Percentiles rank a stretch among this genome's conserved stretches.
Evolutionary conservation across 129 eudicot genomes (phyloP).

Genomic region (Arctium lappa): DNA sequence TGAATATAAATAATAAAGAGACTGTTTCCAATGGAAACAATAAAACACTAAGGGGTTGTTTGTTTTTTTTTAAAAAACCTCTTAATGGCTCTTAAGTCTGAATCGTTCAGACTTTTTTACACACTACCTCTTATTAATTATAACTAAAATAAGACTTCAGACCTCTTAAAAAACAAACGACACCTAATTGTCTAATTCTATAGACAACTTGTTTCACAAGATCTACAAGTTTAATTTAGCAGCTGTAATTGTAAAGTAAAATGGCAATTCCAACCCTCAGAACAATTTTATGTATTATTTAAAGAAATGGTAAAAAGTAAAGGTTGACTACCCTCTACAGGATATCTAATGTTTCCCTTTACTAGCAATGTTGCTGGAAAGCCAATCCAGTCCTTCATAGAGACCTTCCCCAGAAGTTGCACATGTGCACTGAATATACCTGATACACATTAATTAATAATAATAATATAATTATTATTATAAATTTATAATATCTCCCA

Average conservation of each 20-base stretch:
- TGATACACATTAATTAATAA: not conserved
- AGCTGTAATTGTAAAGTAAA: too few relatives aligned
- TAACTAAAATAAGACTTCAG: too few relatives aligned
- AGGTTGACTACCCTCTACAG: not conserved
- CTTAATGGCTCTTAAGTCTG: too few relatives aligned
- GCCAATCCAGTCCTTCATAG: not conserved
- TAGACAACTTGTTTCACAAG: not conserved
- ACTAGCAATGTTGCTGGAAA: not conserved
- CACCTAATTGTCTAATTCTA: too few relatives aligned
- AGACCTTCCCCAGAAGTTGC: not conserved
- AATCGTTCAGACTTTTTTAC: too few relatives aligned
- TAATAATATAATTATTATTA: too few relatives aligned
- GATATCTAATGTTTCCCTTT: not conserved
- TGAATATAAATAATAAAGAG: not conserved
- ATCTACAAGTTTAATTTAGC: not conserved
- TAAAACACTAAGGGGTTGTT: too few relatives aligned
- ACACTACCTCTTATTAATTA: too few relatives aligned
- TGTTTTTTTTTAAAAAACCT: too few relatives aligned
- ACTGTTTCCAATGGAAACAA: not conserved
- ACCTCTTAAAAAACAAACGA: too few relatives aligned
- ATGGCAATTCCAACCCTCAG: not conserved
- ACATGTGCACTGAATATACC: not conserved
- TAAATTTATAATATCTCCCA: not conserved
- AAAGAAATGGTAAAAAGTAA: not conserved
- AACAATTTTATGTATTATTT: not conserved